Evolutionary conservation across 768 basidiomycete species (phyloP), one percentile per base, ranked within the genome.

Genomic region (Psilocybe azurescens): DNA sequence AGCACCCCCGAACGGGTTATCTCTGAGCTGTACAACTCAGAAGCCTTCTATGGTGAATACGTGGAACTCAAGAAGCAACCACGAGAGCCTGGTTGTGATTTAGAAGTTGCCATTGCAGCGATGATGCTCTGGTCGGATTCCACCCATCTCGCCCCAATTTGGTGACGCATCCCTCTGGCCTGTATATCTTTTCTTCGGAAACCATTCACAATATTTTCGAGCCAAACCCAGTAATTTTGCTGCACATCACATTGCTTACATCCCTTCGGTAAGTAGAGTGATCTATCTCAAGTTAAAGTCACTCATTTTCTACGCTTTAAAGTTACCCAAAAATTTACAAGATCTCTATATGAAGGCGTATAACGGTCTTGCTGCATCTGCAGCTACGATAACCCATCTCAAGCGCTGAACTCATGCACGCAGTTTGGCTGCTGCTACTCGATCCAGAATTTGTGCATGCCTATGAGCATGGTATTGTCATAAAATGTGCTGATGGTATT

Each of bases 111-210:
- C 6, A 62, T 77, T 41, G 65, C 68, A 0, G 58, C 59, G 1
- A 41, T 75, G 2, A 79, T 76, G 76, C 65, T 72, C 9, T 75
- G 70, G 64, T 79, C 75, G 0, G 76, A 78, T 56, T 68, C 74
- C 1, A 79, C 73, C 0, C 76, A 75, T 56, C 69, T 77, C 1
- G 66, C n/a, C 77, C 5, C 70, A 62, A 13, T 79, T 79, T 68
- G 78, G 79, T 0, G 74, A 63, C 20, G 76, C 77, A 0, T 69
- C 67, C 8, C 65, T 78, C 0, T 83, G 79, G 83, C 81, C 81
- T 1, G 33, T 79, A 0, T 84, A 83, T 53, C 41, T 79, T 5
- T 75, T 65, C 32, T 76, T 82, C 52, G 77, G 77, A 0, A 77
- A 77, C 58, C 69, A 73, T 11, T 81, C 81, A 0, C 83, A 84